These are phyloP conservation scores for Kwoniella pini DNA, from an alignment of 768 basidiomycete species.

Conservation along the genomic window DNA sequence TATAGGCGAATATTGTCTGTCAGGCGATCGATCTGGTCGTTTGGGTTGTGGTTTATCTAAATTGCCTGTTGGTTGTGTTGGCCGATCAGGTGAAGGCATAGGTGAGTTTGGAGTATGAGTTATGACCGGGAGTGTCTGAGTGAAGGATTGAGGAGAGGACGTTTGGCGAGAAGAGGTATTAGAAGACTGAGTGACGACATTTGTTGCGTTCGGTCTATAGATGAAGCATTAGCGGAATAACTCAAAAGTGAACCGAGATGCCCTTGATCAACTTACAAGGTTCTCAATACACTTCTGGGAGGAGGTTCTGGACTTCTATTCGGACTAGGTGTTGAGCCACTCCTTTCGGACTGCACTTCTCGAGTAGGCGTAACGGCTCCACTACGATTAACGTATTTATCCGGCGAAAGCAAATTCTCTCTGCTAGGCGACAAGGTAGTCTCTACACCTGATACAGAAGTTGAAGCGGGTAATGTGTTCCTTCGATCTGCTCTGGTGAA, in stretches of 20 bases:
- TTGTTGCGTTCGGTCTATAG: slow-evolving; percentile 5
- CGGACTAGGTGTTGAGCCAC: slow-evolving; percentile 23
- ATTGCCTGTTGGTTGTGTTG: neutral
- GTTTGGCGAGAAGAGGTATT: neutral
- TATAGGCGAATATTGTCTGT: slow-evolving; percentile 15
- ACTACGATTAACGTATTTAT: slow-evolving; percentile 4
- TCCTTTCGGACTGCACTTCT: slow-evolving; percentile 1
- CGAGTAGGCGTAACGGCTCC: slow-evolving; percentile 7
- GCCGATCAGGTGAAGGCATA: slow-evolving; percentile 17
- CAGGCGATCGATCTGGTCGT: slow-evolving; percentile 28
- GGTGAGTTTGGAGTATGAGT: slow-evolving; percentile 29
- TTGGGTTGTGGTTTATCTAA: slow-evolving; percentile 17
- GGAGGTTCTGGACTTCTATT: slow-evolving; percentile 40
- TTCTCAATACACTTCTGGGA: slow-evolving; percentile 32
- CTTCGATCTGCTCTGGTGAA: slow-evolving; percentile 21
- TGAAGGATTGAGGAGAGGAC: slow-evolving; percentile 8
- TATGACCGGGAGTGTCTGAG: slow-evolving; percentile 26
- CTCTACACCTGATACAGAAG: slow-evolving; percentile 15
- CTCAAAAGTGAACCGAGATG: no score
- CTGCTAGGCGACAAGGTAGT: neutral
- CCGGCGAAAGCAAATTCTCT: slow-evolving; percentile 17
- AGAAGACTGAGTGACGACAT: neutral
- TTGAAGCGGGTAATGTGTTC: slow-evolving; percentile 28
- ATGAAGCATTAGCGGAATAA: no score
- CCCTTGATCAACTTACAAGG: slow-evolving; percentile 41